Conservation (phyloP, 108 stramenopile genomes). For the Fragilaria crotonensis region DNA sequence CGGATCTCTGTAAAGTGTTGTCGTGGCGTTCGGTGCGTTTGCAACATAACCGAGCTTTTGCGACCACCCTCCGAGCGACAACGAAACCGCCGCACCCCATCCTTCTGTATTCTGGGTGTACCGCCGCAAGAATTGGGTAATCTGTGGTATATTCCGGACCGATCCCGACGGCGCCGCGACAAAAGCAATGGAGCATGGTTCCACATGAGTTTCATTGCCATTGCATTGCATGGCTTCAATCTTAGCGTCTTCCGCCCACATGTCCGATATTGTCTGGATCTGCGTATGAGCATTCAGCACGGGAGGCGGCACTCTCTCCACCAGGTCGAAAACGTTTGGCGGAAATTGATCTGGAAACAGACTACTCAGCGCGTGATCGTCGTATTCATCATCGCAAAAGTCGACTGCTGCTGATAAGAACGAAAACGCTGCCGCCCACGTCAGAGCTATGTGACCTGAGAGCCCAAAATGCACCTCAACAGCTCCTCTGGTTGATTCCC, state of each 20-base stretch:
- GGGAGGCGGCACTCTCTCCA: neutral
- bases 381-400: conserved; percentile 17
- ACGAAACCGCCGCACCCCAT: neutral
- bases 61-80: neutral
- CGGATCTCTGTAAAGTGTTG: neutral
- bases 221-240: neutral
- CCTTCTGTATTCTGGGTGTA: neutral
- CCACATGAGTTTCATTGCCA: neutral
- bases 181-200: conserved; percentile 26
- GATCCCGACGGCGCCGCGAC: conserved; percentile 24
- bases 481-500: conserved; percentile 1
- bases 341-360: neutral
- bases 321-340: neutral
- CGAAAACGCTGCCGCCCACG: conserved; percentile 20
- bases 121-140: neutral
- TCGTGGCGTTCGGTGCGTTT: neutral
- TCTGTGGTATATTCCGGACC: conserved; percentile 1
- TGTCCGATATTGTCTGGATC: neutral
- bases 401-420: conserved; percentile 9
- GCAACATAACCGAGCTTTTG: neutral
- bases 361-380: neutral
- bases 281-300: neutral
- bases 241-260: neutral
- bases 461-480: conserved; percentile 26
- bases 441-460: conserved; percentile 19